These are phyloP conservation scores for Edaphochlamys debaryana DNA, from an alignment of 139 green algal genomes.

Conservation along the genomic window DNA sequence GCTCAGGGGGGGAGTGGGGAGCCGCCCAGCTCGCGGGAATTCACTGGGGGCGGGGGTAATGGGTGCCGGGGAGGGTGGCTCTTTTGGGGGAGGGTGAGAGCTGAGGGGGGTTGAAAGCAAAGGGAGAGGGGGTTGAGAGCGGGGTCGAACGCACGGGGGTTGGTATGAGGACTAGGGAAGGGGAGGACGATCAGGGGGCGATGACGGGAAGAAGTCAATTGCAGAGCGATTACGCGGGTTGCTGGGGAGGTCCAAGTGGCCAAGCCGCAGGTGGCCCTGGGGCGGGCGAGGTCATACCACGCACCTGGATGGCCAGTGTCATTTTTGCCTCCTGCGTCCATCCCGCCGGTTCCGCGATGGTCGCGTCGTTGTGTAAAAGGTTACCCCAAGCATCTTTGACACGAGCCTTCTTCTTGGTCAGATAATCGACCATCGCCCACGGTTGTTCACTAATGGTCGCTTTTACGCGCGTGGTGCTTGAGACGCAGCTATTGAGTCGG, in stretches of 20 bases:
- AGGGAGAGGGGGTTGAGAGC: background rate
- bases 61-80: background rate
- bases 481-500: background rate
- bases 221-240: background rate
- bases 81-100: no score
- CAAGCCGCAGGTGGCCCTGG: no score
- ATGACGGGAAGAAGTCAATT: background rate
- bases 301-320: constrained; percentile 16
- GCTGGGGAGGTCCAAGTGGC: background rate
- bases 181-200: no score
- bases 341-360: background rate
- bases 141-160: background rate
- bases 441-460: no score
- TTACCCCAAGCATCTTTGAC: background rate
- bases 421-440: constrained; percentile 5
- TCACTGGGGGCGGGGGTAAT: background rate
- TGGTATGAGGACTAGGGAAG: no score
- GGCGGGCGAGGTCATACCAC: background rate
- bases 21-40: no score
- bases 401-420: constrained; percentile 32
- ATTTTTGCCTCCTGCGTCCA: constrained; percentile 27
- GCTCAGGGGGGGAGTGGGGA: no score
- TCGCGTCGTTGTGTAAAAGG: constrained; percentile 12
- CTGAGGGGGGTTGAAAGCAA: no score
- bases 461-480: background rate